Evolutionary conservation across 2,329 filamentous ascomycete species (phyloP).

Genomic region (Aspergillus sp.): DNA sequence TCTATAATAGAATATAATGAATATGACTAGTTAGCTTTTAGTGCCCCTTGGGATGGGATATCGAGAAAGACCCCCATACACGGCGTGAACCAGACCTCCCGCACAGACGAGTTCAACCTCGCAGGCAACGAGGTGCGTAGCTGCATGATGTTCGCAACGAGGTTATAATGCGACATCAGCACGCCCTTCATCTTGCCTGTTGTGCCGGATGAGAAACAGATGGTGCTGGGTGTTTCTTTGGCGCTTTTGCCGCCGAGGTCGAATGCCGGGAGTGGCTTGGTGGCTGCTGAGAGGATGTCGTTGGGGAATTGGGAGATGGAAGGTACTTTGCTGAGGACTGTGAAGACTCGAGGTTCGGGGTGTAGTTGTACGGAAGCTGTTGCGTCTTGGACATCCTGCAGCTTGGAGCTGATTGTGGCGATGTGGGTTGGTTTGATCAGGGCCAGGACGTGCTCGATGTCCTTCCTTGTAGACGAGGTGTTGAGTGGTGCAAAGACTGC

Average conservation of each 20-base stretch:
- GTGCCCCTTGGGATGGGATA: neutral
- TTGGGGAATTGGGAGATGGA: neutral
- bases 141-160: conserved; percentile 64
- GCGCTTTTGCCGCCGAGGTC: conserved; percentile 20
- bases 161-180: conserved; percentile 73
- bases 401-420: conserved; percentile 20
- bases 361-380: neutral
- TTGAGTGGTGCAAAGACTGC: conserved; percentile 25
- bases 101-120: conserved; percentile 16
- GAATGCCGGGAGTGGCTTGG: conserved; percentile 15
- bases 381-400: conserved; percentile 18
- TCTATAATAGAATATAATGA: conserved; percentile 3
- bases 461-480: conserved; percentile 20
- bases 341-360: conserved; percentile 1
- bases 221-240: conserved; percentile 20
- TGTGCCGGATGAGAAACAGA: conserved; percentile 71
- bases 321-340: neutral
- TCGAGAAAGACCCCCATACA: conserved; percentile 3
- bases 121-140: conserved; percentile 18
- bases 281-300: too few relatives aligned
- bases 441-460: conserved; percentile 21
- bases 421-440: conserved; percentile 23
- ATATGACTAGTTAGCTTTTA: neutral
- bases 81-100: conserved; percentile 21
- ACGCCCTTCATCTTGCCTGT: conserved; percentile 85